Base-by-base conservation (phyloP, 768 basidiomycete species). In the Lentinula guzmanii region DNA sequence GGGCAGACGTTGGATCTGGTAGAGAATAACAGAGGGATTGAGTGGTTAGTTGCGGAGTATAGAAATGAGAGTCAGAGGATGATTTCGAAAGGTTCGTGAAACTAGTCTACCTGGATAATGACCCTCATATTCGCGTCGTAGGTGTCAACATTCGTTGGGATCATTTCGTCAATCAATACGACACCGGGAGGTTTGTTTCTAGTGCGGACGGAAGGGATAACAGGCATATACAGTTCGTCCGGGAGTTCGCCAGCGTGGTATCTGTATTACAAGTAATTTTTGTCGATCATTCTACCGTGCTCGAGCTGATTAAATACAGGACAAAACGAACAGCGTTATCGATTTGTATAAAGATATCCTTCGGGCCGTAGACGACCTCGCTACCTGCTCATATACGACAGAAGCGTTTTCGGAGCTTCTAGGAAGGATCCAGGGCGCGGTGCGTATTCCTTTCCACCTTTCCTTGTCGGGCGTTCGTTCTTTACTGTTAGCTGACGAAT, bases 91-190 rank as follows among this genome's bases (percentile, higher is more conserved):
- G 95, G 95, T 92, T 48, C 52, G 85, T 69, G 16, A 18, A 43
- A n/a, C 62, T 46, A 21, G 18, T n/a, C 3, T 18, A 59, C 56
- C 21, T 16, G 34, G 28, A 0, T 35, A 5, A 8, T 24, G 5
- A 9, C 62, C 2, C 24, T 58, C 45, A 50, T 43, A 48, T 54
- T 54, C 45, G 9, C n/a, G 13, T 51, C 55, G 15, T 51, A 96
- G 95, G 96, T 31, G 96, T 99, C 90, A 85, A 83, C 68, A 91
- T 96, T 61, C 88, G 91, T 28, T 99, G 97, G 97, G 97, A 98
- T 71, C 84, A 93, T 74, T 95, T 98, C 68, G 90, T 98, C 67
- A 96, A 91, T 69, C 91, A 95, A 58, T 98, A 93, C 70, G 95
- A 96, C 65, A 84, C 89, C 4, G 81, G 86, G 15, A 81, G 93